phyloP scores from a whole-genome alignment of 805 yeast species.

The Starmerella bombicola region DNA sequence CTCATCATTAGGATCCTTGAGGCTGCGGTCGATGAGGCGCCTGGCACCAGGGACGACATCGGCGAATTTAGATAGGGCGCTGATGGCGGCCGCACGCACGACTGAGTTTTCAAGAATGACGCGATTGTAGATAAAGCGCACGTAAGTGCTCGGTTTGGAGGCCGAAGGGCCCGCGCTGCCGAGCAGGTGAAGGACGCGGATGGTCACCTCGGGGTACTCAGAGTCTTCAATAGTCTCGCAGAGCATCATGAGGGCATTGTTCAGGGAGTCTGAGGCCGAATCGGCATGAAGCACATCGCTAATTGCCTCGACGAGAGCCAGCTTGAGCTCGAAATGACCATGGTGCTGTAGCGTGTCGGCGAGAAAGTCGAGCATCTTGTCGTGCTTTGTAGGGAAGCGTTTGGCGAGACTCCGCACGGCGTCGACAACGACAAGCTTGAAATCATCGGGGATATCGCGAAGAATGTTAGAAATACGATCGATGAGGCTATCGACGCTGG shows the following conservation, averaged over 20 bases:
- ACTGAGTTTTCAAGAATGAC: slow-evolving; percentile 92
- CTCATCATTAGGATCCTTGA: slow-evolving; percentile 85
- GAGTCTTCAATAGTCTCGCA: slow-evolving; percentile 98
- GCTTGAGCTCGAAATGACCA: slow-evolving; percentile 77
- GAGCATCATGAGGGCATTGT: slow-evolving; percentile 62
- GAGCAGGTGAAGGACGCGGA: slow-evolving; percentile 78
- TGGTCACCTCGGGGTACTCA: slow-evolving; percentile 86
- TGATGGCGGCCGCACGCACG: slow-evolving; percentile 89
- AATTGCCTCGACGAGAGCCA: slow-evolving; percentile 79
- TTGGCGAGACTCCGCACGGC: slow-evolving; percentile 85
- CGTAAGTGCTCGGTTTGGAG: slow-evolving; percentile 73
- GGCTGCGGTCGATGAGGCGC: slow-evolving; percentile 67
- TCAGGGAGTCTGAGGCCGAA: slow-evolving; percentile 12
- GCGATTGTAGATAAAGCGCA: slow-evolving; percentile 92
- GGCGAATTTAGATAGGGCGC: slow-evolving; percentile 84
- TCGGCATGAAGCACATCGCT: slow-evolving; percentile 64
- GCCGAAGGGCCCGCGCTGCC: slow-evolving; percentile 93
- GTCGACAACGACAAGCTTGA: slow-evolving; percentile 86
- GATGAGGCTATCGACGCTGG: slow-evolving; percentile 78
- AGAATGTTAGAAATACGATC: slow-evolving; percentile 75
- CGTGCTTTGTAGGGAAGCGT: slow-evolving; percentile 86
- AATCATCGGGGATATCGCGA: slow-evolving; percentile 91
- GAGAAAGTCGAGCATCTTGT: slow-evolving; percentile 66
- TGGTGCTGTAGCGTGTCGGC: slow-evolving; percentile 79
- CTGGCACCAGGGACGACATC: slow-evolving; percentile 59